Evolutionary conservation across 805 yeast species (phyloP).

Genomic region (Zygosaccharomyces siamensis): DNA sequence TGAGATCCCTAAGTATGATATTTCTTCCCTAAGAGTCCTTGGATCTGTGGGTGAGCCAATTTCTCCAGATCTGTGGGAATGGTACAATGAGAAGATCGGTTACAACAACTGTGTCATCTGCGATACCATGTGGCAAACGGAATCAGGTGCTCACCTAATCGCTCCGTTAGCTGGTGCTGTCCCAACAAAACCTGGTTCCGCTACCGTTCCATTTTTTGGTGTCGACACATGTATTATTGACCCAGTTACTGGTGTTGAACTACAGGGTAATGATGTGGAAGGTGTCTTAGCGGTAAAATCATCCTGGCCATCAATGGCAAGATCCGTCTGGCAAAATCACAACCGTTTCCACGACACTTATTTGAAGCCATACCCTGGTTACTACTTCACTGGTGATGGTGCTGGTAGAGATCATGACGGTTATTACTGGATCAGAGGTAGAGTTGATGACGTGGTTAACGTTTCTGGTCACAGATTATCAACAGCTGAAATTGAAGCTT

Average conservation of each 20-base stretch:
- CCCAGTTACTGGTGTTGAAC: constrained; percentile 67
- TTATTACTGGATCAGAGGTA: constrained; percentile 77
- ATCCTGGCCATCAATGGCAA: constrained; percentile 84
- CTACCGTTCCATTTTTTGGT: constrained; percentile 81
- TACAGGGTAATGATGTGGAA: constrained; percentile 65
- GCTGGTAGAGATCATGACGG: constrained; percentile 84
- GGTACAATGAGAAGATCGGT: constrained; percentile 74
- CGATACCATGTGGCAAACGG: constrained; percentile 90
- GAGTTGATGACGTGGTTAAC: constrained; percentile 86
- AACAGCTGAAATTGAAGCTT: constrained; percentile 87
- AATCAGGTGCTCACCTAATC: constrained; percentile 77
- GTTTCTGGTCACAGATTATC: constrained; percentile 84
- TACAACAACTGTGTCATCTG: constrained; percentile 63
- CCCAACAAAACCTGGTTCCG: constrained; percentile 82
- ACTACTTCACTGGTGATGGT: constrained; percentile 86
- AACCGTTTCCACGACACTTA: constrained; percentile 75
- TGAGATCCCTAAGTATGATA: constrained; percentile 55
- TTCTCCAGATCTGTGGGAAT: constrained; percentile 82
- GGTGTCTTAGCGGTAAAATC: constrained; percentile 71
- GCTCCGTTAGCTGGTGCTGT: constrained; percentile 73
- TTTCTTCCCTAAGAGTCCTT: constrained; percentile 59
- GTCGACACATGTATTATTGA: constrained; percentile 68
- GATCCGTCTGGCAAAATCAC: constrained; percentile 77
- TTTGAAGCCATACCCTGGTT: constrained; percentile 74
- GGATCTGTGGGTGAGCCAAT: constrained; percentile 88